These are phyloP conservation scores for Eugenia klotzschiana DNA, from an alignment of 441 rosid species.

Conservation along the genomic window DNA sequence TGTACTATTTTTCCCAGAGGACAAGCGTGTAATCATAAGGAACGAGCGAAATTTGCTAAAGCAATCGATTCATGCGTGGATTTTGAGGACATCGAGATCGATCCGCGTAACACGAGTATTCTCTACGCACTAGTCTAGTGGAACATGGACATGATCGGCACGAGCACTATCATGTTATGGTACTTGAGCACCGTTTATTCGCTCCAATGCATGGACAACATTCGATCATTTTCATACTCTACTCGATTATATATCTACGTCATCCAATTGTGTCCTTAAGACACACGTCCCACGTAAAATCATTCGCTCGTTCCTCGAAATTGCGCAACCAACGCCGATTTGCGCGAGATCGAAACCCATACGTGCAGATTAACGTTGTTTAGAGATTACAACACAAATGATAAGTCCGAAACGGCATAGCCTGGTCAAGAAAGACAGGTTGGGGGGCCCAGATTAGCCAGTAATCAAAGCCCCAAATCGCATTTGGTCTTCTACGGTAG, in stretches of 20 bases:
- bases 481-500: not conserved
- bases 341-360: not conserved
- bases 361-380: not conserved
- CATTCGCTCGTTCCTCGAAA: not conserved
- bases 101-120: rapidly evolving
- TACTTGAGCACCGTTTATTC: not conserved
- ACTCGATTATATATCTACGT: rapidly evolving
- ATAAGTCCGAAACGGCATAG: not conserved
- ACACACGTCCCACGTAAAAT: not conserved
- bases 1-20: not conserved
- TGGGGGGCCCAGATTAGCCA: not conserved
- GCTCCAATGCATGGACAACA: not conserved
- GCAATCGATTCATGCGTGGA: not conserved
- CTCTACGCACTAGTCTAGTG: rapidly evolving
- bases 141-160: not conserved
- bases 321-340: rapidly evolving
- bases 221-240: not conserved
- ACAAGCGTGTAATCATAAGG: not conserved
- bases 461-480: not conserved
- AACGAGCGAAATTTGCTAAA: not conserved
- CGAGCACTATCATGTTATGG: not conserved
- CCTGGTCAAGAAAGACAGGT: not conserved
- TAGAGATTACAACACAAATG: too few species aligned
- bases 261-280: rapidly evolving
- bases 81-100: not conserved